Base-by-base conservation (phyloP, 805 yeast genomes). In the Candida suzukii region DNA sequence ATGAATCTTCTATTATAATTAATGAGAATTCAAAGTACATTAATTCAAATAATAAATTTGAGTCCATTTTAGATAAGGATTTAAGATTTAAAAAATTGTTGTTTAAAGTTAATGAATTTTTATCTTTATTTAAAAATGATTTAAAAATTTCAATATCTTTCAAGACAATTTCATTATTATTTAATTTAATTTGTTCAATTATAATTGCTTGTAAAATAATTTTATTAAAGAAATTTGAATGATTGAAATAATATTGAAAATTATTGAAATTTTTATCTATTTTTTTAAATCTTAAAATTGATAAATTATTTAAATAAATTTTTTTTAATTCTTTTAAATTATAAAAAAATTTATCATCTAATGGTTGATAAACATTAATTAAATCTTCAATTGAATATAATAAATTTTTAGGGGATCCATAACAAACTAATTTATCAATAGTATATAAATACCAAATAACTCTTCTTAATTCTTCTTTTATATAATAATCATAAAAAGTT, bases 391-490 rank as follows among this genome's bases (percentile, higher is more conserved):
- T 16, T 10, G 6, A 5, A 2, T 34, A 3, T 2, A 14, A 3
- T 4, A 33, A 2, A 12, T 11, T 12, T 17, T 3, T 25, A 10
- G 20, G 14, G 10, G 22, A 19, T 3, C 25, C 8, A 18, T 33
- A 34, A 8, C 14, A 11, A 7, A 6, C 14, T 13, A 25, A 20
- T n/a, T 34, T 40, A 30, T 40, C 39, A 9, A 35, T 2, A 7
- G 27, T 16, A n/a, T 35, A 35, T 9, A 40, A 30, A 18, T 22
- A 34, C 42, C 42, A 40, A 20, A 37, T 9, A 17, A 29, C 7
- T 11, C 42, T 18, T 29, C 42, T 35, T 17, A 8, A 16, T 28
- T 35, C 35, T 26, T 40, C 42, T 27, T 14, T 25, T 13, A 21
- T 17, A 14, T 31, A 31, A 17, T 29, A 21, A 9, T 31, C 33